Base-by-base conservation (phyloP, 495 filamentous ascomycete genomes). In the Podospora australis region DNA sequence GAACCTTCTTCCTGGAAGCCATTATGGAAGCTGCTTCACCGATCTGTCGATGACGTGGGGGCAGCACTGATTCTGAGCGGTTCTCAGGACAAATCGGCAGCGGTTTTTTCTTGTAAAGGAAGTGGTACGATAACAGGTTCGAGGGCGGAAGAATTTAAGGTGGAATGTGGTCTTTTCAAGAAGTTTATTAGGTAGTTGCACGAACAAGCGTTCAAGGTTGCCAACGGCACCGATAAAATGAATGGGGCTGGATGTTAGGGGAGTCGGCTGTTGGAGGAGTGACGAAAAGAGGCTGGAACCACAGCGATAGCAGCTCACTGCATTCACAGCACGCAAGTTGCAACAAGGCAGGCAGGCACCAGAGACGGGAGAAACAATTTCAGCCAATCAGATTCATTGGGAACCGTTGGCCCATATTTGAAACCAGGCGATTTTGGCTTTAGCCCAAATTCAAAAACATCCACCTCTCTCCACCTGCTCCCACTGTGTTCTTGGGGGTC, bases 1-100 rank as follows among this genome's bases (percentile, higher is more conserved):
- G 75, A 55, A 95, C 88, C 82, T 96, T 96, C 85, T 95, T 98
- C 69, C 88, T 81, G 59, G 88, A 89, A 64, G 90, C 78, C 90
- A 96, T 96, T 59, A 45, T 71, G 63, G 54, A 16, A 41, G 32
- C 19, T 17, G 28, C 42, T 29, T 17, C 29, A 25, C 25, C 17
- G 32, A 20, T 34, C 39, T 32, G 35, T 49, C 17, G 42, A 47
- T 49, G 51, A 53, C 44, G 54, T 26, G 47, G 26, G 44, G 47
- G 40, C n/a, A n/a, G n/a, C n/a, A n/a, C n/a, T n/a, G n/a, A n/a
- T n/a, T n/a, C n/a, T n/a, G n/a, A n/a, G n/a, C n/a, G n/a, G n/a
- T n/a, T n/a, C n/a, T n/a, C n/a, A n/a, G n/a, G n/a, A n/a, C n/a
- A n/a, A n/a, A n/a, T n/a, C n/a, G n/a, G n/a, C n/a, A n/a, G n/a